A percentile compares a stretch with the other conserved stretches of the same genome.
phyloP scores from a whole-genome alignment of 441 rosid genomes.

The Breynia disticha region DNA sequence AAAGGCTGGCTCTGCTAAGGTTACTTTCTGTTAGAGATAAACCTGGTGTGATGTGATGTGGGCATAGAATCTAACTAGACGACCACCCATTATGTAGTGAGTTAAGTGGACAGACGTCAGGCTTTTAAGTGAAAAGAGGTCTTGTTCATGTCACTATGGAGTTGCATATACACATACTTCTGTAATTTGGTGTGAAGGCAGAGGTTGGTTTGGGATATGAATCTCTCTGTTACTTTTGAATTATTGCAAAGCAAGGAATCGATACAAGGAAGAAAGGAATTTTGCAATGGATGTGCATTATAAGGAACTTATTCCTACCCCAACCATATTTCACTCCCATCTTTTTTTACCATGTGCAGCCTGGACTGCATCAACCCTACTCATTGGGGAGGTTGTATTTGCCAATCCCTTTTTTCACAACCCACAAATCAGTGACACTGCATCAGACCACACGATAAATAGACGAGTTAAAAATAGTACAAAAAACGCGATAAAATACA shows the following conservation, averaged over 20 bases:
- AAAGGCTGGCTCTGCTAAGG: background rate
- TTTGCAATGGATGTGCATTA: conserved; percentile 34
- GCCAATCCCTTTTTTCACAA: conserved; percentile 7
- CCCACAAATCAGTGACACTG: no score
- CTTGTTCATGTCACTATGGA: conserved; percentile 3
- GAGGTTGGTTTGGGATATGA: conserved; percentile 27
- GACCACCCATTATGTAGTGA: no score
- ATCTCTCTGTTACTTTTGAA: conserved; percentile 47
- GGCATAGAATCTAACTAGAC: no score
- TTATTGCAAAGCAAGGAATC: conserved; percentile 40
- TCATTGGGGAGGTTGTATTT: conserved; percentile 29
- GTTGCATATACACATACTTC: conserved; percentile 13
- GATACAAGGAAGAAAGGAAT: conserved; percentile 30
- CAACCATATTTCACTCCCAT: conserved; percentile 16
- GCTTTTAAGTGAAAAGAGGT: conserved; percentile 3
- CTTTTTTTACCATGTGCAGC: conserved; percentile 33
- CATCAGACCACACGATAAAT: no score
- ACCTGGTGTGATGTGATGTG: no score
- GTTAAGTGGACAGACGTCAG: background rate
- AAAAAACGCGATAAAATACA: no score
- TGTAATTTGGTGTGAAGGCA: conserved; percentile 15
- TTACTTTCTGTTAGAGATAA: no score
- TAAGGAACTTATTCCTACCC: conserved; percentile 46
- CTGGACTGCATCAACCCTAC: conserved; percentile 32
- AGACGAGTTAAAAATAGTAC: no score